These are phyloP conservation scores for Tranzscheliella williamsii DNA, from an alignment of 1,284 basidiomycete genomes.

Conservation along the genomic window DNA sequence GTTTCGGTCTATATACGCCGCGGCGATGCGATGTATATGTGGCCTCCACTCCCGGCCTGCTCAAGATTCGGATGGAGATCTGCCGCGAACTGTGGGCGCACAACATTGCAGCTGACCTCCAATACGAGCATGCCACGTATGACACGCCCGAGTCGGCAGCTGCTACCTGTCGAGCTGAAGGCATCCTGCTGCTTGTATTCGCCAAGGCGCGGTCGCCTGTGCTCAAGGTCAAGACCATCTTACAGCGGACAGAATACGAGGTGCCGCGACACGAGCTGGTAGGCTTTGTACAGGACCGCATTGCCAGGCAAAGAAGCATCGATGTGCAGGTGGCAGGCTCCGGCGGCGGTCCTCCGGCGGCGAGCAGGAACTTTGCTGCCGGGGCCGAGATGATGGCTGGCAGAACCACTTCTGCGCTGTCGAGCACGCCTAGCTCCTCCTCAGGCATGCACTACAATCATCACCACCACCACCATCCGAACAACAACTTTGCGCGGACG, in stretches of 20 bases:
- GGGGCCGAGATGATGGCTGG: constrained; percentile 12
- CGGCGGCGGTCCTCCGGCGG: constrained; percentile 1
- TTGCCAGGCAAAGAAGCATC: constrained; percentile 43
- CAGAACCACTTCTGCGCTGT: neutral
- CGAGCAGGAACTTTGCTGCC: constrained; percentile 7
- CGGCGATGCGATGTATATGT: constrained; percentile 75
- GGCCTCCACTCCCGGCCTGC: constrained; percentile 74
- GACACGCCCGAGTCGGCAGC: constrained; percentile 51
- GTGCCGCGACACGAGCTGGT: constrained; percentile 47
- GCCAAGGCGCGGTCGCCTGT: constrained; percentile 42
- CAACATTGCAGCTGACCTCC: constrained; percentile 80
- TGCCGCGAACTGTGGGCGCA: constrained; percentile 77
- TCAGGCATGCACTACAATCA: neutral
- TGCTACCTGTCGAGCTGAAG: constrained; percentile 56
- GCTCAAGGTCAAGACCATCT: constrained; percentile 54
- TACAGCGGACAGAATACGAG: constrained; percentile 51
- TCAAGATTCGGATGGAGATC: constrained; percentile 77
- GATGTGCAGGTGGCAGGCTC: constrained; percentile 34
- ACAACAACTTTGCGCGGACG: constrained; percentile 18
- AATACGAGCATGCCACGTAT: constrained; percentile 67
- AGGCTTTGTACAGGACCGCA: constrained; percentile 45
- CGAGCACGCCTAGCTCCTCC: neutral
- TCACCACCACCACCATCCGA: constrained; percentile 23
- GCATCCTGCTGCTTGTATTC: constrained; percentile 55
- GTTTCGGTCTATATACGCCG: constrained; percentile 84